These are phyloP conservation scores for Mucor irregularis DNA, from an alignment of 371 early-diverging fungal genomes.

Conservation along the genomic window DNA sequence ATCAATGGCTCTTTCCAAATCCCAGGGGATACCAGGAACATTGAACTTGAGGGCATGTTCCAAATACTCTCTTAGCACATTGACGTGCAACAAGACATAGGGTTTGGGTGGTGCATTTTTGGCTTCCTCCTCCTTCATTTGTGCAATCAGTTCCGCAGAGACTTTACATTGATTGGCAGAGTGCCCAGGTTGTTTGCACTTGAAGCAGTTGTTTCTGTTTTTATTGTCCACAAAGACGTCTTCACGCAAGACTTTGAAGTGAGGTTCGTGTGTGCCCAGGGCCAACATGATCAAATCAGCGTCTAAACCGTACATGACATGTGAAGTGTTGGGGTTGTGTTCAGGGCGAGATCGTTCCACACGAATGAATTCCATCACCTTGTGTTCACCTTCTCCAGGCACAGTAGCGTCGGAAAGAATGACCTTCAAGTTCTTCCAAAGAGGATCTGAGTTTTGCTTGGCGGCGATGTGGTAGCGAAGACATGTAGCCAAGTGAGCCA, in stretches of 20 bases:
- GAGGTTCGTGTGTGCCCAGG: constrained; percentile 96
- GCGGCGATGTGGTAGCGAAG: constrained; percentile 91
- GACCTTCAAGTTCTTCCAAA: constrained; percentile 91
- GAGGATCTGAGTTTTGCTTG: constrained; percentile 84
- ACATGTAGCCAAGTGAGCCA: constrained; percentile 87
- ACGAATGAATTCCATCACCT: constrained; percentile 99
- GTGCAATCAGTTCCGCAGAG: constrained; percentile 9
- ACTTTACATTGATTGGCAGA: constrained; percentile 70
- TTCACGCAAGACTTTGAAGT: constrained; percentile 97
- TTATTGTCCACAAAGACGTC: constrained; percentile 83
- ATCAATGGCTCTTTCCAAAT: constrained; percentile 93
- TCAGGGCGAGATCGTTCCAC: constrained; percentile 75
- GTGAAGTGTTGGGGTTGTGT: constrained; percentile 88
- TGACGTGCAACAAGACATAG: constrained; percentile 88
- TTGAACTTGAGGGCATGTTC: constrained; percentile 79
- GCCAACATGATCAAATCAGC: constrained; percentile 99
- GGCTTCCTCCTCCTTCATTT: constrained; percentile 50
- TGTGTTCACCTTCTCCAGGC: constrained; percentile 99
- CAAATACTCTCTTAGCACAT: constrained; percentile 91
- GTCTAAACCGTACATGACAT: constrained; percentile 98
- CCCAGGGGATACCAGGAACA: constrained; percentile 68
- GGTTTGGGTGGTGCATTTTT: constrained; percentile 73
- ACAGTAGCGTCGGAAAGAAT: constrained; percentile 96
- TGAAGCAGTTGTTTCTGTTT: constrained; percentile 67
- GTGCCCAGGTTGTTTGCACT: constrained; percentile 88